Percentiles rank a stretch among this genome's conserved stretches.
Conservation (phyloP, 495 filamentous ascomycete species). For the Alectoria sarmentosa region DNA sequence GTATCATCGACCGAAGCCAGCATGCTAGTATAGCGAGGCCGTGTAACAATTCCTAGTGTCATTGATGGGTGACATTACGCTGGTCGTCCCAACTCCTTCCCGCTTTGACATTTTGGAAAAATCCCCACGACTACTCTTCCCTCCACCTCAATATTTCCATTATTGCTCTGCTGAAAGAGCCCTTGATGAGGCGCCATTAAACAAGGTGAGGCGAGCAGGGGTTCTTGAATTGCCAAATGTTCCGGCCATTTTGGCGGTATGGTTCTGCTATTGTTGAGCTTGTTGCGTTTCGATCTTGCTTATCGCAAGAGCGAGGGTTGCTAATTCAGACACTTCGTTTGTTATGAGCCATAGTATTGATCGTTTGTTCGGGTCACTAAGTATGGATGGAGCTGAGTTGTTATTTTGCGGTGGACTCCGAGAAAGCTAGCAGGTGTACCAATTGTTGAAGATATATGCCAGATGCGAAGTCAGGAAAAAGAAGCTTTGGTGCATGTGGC, state of each 20-base stretch:
- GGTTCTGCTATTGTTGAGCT: neutral
- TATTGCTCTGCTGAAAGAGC: neutral
- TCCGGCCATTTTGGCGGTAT: neutral
- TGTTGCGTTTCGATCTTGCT: neutral
- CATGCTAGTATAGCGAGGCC: neutral
- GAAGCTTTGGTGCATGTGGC: too few species aligned
- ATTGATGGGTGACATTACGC: neutral
- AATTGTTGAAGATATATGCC: neutral
- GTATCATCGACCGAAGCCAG: neutral
- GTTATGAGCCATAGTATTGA: too few species aligned
- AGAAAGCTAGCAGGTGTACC: neutral
- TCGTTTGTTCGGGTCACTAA: neutral
- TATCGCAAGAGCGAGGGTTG: neutral
- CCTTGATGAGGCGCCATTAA: neutral
- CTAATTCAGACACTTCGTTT: too few species aligned
- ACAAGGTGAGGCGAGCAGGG: neutral
- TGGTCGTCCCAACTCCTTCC: neutral
- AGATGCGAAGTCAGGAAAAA: too few species aligned
- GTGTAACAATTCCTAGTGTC: neutral
- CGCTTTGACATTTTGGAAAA: neutral
- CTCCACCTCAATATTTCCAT: neutral
- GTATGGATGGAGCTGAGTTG: neutral
- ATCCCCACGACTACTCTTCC: neutral
- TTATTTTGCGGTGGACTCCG: neutral
- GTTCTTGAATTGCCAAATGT: neutral